Percentiles rank a stretch among this genome's conserved stretches.
phyloP scores from a whole-genome alignment of 2,329 filamentous ascomycete genomes.

The Epichloe baconii region DNA sequence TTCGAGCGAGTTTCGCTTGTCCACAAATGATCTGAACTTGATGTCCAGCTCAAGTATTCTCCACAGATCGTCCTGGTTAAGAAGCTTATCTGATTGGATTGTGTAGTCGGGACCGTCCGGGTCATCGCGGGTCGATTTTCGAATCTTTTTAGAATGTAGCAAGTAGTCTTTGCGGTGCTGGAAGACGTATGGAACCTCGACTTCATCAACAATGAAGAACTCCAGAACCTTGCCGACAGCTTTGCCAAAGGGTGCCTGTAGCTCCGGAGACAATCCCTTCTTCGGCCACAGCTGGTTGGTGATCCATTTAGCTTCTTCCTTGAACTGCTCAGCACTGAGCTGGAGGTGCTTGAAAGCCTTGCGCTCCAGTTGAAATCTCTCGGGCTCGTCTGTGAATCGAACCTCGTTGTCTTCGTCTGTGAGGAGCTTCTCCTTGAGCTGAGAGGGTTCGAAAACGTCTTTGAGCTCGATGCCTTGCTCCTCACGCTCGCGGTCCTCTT shows the following conservation, averaged over 20 bases:
- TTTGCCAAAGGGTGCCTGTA: constrained; percentile 72
- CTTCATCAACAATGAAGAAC: constrained; percentile 87
- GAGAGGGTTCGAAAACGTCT: constrained; percentile 94
- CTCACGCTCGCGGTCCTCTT: constrained; percentile 64
- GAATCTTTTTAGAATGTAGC: constrained; percentile 68
- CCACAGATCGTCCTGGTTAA: constrained; percentile 91
- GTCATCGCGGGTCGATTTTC: constrained; percentile 49
- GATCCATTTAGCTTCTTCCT: constrained; percentile 87
- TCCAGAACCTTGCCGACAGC: constrained; percentile 86
- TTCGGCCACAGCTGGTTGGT: constrained; percentile 80
- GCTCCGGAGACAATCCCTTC: constrained; percentile 58
- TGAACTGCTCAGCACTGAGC: constrained; percentile 71
- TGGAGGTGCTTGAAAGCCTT: constrained; percentile 76
- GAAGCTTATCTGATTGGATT: constrained; percentile 70
- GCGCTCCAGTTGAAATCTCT: constrained; percentile 85
- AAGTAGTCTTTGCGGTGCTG: constrained; percentile 97
- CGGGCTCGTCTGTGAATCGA: constrained; percentile 76
- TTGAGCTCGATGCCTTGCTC: constrained; percentile 85
- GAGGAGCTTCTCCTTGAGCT: constrained; percentile 84
- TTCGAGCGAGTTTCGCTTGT: constrained; percentile 79
- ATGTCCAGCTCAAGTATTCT: constrained; percentile 88
- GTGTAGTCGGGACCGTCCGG: constrained; percentile 59
- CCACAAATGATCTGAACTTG: constrained; percentile 84
- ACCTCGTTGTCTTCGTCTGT: constrained; percentile 93
- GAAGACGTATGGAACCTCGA: constrained; percentile 95